Evolutionary conservation across 139 green algal genomes (phyloP).

Genomic region (Auxenochlorella protothecoides): DNA sequence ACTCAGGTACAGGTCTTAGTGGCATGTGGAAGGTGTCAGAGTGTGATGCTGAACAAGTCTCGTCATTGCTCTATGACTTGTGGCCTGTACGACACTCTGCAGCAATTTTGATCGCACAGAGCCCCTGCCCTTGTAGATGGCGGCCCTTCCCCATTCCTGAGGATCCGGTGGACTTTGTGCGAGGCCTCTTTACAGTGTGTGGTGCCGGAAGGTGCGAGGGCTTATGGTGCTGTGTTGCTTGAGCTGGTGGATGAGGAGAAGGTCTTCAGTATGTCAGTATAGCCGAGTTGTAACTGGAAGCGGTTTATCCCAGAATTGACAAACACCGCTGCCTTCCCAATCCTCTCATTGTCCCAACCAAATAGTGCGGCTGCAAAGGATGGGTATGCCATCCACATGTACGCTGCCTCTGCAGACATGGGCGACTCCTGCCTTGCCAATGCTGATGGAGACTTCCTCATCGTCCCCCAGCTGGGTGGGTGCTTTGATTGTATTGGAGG

Average conservation of each 20-base stretch:
- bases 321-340: too few relatives aligned
- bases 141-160: constrained; percentile 51
- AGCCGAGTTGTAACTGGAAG: too few relatives aligned
- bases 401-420: constrained; percentile 61
- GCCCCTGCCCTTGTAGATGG: constrained; percentile 18
- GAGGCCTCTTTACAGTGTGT: constrained; percentile 74
- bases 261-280: too few relatives aligned
- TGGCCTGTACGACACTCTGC: too few relatives aligned
- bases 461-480: constrained; percentile 81
- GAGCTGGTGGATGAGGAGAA: not conserved
- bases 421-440: constrained; percentile 66
- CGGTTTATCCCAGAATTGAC: too few relatives aligned
- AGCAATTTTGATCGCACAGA: too few relatives aligned
- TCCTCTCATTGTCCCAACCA: too few relatives aligned
- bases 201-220: constrained; percentile 56
- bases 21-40: too few relatives aligned
- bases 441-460: constrained; percentile 89
- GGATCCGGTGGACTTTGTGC: constrained; percentile 68
- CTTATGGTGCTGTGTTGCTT: not conserved
- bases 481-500: too few relatives aligned
- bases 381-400: constrained; percentile 89
- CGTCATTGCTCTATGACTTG: too few relatives aligned
- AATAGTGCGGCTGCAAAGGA: constrained; percentile 57
- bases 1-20: constrained; percentile 33
- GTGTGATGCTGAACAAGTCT: too few relatives aligned